Evolutionary conservation across 306 rosid genomes (phyloP).

Genomic region (Pterocarpus santalinus): DNA sequence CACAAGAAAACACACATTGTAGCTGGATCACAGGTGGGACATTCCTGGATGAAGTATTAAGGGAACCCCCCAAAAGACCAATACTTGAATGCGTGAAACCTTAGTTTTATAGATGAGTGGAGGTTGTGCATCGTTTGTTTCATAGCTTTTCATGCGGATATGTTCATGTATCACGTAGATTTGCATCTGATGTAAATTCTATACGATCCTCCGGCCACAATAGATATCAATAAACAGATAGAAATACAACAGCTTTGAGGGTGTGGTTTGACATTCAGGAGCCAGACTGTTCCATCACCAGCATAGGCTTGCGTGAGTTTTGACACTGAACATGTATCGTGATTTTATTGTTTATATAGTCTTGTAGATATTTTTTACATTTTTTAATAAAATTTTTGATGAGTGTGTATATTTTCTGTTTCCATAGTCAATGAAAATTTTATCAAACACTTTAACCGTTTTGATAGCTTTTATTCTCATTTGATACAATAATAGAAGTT

Average conservation of each 20-base stretch:
- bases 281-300: not conserved
- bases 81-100: constrained; percentile 43
- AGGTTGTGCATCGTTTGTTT: constrained; percentile 53
- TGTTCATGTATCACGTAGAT: constrained; percentile 36
- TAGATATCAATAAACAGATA: constrained; percentile 33
- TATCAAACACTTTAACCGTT: not conserved
- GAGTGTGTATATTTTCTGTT: constrained; percentile 14
- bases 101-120: constrained; percentile 59
- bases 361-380: constrained; percentile 43
- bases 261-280: too few relatives aligned
- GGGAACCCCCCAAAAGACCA: not conserved
- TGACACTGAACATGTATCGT: constrained; percentile 33
- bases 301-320: constrained; percentile 39
- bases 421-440: not conserved
- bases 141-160: constrained; percentile 46
- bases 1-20: constrained; percentile 5
- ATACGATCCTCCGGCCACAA: constrained; percentile 35
- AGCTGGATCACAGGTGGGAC: constrained; percentile 23
- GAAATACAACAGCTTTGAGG: constrained; percentile 17
- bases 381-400: constrained; percentile 25
- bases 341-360: constrained; percentile 35
- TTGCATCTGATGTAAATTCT: constrained; percentile 40
- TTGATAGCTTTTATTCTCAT: not conserved
- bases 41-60: not conserved
- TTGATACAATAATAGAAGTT: not conserved